Evolutionary conservation across 2,329 filamentous ascomycete species (phyloP).

Genomic region (Xylaria multiplex): DNA sequence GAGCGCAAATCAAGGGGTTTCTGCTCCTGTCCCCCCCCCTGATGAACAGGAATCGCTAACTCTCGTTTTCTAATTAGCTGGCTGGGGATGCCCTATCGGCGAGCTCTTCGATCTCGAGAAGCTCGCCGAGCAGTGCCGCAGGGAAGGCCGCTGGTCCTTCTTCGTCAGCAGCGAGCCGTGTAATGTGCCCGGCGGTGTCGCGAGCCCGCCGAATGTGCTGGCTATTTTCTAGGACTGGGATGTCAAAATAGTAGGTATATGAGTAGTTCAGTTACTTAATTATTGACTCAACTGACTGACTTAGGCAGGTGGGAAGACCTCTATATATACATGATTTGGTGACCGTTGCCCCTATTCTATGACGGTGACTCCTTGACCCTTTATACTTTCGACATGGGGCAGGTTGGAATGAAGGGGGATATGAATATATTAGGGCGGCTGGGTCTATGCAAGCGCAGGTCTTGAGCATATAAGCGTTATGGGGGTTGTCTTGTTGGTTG

Average conservation of each 20-base stretch:
- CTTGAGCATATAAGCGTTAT: too few species aligned
- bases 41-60: too few species aligned
- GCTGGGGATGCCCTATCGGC: slow-evolving; percentile 62
- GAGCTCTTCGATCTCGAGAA: slow-evolving; percentile 61
- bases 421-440: neutral
- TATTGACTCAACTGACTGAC: too few species aligned
- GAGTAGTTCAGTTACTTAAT: too few species aligned
- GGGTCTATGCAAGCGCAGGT: too few species aligned
- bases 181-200: slow-evolving; percentile 55
- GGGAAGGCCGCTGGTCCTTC: slow-evolving; percentile 55
- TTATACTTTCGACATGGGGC: neutral
- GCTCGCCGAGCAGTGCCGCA: slow-evolving; percentile 54
- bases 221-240: slow-evolving; percentile 49
- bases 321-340: too few species aligned
- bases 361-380: too few species aligned
- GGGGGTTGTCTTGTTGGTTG: neutral
- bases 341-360: too few species aligned
- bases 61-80: slow-evolving; percentile 39
- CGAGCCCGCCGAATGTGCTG: slow-evolving; percentile 52
- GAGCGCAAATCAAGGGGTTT: too few species aligned
- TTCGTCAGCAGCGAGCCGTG: slow-evolving; percentile 60
- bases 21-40: too few species aligned
- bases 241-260: too few species aligned
- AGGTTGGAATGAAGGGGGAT: neutral
- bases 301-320: too few species aligned